phyloP scores from a whole-genome alignment of 2,329 filamentous ascomycete species.

The Phaeosphaeria sp. region DNA sequence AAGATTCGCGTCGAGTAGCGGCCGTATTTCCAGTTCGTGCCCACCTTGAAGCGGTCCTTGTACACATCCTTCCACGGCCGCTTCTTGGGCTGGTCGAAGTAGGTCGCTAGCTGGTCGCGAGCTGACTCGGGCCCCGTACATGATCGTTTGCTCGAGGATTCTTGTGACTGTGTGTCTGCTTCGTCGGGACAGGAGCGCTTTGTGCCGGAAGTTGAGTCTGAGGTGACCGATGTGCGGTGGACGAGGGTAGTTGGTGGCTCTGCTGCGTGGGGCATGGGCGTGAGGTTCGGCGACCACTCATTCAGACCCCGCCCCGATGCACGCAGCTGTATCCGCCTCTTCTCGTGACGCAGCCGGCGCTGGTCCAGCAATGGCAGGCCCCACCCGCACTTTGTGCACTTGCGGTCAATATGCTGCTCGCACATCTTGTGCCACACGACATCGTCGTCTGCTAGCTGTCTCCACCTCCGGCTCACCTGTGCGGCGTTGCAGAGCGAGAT shows the following conservation, averaged over 20 bases:
- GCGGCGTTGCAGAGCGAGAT: slow-evolving; percentile 94
- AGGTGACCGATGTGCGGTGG: slow-evolving; percentile 18
- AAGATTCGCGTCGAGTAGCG: slow-evolving; percentile 85
- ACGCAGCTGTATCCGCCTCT: slow-evolving; percentile 79
- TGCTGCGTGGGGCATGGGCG: slow-evolving; percentile 53
- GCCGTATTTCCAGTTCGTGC: slow-evolving; percentile 97
- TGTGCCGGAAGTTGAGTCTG: slow-evolving; percentile 22
- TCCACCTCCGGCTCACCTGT: slow-evolving; percentile 90
- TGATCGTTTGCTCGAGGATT: slow-evolving; percentile 41
- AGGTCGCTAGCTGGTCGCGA: slow-evolving; percentile 50
- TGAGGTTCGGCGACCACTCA: slow-evolving; percentile 60
- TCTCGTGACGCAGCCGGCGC: slow-evolving; percentile 85
- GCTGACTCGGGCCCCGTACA: slow-evolving; percentile 34
- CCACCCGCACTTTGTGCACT: slow-evolving; percentile 96
- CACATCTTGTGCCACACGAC: slow-evolving; percentile 99
- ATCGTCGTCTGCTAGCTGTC: slow-evolving; percentile 91
- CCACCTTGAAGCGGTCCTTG: slow-evolving; percentile 92
- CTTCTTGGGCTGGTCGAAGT: slow-evolving; percentile 56
- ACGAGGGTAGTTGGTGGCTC: slow-evolving; percentile 15
- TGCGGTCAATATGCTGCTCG: slow-evolving; percentile 92
- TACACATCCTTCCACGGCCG: slow-evolving; percentile 97
- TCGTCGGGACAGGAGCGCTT: slow-evolving; percentile 42
- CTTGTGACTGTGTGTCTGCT: slow-evolving; percentile 25
- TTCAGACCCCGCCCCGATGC: slow-evolving; percentile 66
- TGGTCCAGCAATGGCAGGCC: slow-evolving; percentile 88